Percentiles rank a stretch among this genome's conserved stretches.
phyloP scores from a whole-genome alignment of 441 rosid genomes.

The Adansonia rubrostipa region DNA sequence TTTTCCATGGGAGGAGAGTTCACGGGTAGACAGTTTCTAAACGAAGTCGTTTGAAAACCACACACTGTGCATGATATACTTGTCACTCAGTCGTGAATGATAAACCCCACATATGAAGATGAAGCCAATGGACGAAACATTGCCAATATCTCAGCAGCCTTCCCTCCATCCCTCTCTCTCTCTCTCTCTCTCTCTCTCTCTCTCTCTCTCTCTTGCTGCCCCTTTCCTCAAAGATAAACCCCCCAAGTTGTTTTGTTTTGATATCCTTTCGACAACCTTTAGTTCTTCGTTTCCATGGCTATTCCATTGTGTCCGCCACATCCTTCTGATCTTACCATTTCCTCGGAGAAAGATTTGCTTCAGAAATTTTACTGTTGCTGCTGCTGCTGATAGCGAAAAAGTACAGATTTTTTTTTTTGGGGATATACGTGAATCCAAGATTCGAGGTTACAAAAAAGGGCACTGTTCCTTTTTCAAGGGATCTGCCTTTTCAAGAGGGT shows the following conservation, averaged over 20 bases:
- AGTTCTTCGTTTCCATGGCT: slow-evolving; percentile 1
- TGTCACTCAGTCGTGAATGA: background rate
- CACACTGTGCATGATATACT: background rate
- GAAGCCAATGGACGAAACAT: slow-evolving; percentile 1
- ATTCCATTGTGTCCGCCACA: background rate
- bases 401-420: background rate
- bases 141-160: background rate
- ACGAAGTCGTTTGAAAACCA: background rate
- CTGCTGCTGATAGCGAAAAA: background rate
- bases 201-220: background rate
- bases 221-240: background rate
- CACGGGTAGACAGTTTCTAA: background rate
- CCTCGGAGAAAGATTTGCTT: background rate
- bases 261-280: slow-evolving; percentile 15
- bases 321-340: background rate
- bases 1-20: background rate
- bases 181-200: background rate
- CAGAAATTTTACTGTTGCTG: background rate
- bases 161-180: no score
- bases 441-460: background rate
- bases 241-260: background rate
- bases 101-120: background rate
- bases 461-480: background rate
- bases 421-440: slow-evolving; percentile 12
- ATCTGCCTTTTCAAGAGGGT: slow-evolving; percentile 8